Percentiles rank a stretch among this genome's conserved stretches.
phyloP scores from a whole-genome alignment of 371 early-diverging fungal species.

The Umbelopsis sp. region DNA sequence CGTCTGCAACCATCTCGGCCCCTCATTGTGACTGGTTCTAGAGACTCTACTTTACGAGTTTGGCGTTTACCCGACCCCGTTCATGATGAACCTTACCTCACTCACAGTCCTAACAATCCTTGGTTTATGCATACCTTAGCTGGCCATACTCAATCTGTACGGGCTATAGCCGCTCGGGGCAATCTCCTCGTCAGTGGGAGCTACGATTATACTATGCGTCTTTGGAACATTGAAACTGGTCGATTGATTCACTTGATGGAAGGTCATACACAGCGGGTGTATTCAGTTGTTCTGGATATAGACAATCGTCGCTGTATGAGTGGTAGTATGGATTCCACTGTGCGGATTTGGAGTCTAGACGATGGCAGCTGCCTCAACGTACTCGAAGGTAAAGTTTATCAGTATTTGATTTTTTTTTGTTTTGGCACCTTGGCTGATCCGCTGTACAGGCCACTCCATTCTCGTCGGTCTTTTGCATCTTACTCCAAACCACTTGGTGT shows the following conservation, averaged over 20 bases:
- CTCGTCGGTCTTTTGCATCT: conserved; percentile 92
- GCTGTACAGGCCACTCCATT: conserved; percentile 79
- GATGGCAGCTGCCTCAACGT: conserved; percentile 81
- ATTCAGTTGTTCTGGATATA: conserved; percentile 88
- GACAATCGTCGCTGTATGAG: conserved; percentile 85
- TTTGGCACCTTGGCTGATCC: no score
- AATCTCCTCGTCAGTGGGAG: conserved; percentile 92
- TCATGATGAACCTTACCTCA: conserved; percentile 54
- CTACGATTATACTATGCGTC: conserved; percentile 92
- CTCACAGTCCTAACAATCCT: conserved; percentile 48
- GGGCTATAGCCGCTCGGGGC: conserved; percentile 92
- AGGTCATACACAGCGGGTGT: conserved; percentile 93
- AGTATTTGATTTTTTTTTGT: no score
- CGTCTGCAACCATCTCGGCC: conserved; percentile 66
- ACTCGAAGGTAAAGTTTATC: conserved; percentile 60
- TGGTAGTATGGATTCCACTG: conserved; percentile 96
- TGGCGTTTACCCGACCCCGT: conserved; percentile 88
- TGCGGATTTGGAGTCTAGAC: conserved; percentile 94
- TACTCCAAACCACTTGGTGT: conserved; percentile 81
- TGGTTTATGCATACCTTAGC: conserved; percentile 72
- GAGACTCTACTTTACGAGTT: conserved; percentile 93
- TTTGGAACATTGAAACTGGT: conserved; percentile 90
- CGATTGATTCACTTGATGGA: conserved; percentile 66
- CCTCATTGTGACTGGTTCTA: conserved; percentile 93
- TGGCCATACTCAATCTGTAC: conserved; percentile 93